Base-by-base conservation (phyloP, 768 basidiomycete genomes). In the Fomitopsis serialis region DNA sequence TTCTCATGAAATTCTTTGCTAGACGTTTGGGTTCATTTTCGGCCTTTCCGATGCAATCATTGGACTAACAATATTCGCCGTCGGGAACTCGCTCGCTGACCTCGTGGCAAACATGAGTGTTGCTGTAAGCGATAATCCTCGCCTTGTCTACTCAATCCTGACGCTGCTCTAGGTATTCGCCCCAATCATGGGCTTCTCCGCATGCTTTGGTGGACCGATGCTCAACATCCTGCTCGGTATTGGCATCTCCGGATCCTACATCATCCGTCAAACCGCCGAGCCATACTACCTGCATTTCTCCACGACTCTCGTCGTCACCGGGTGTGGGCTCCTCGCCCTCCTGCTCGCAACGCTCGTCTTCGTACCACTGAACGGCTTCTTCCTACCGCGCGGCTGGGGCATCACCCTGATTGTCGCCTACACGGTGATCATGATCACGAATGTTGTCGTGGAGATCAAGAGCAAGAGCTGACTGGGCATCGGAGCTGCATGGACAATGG, bases 41-140 rank as follows among this genome's bases (percentile, higher is more conserved):
- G 96, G 95, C 2, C 77, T 99, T 23, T 97, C 94, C 15, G 95
- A 98, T 64, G 94, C 97, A 42, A 96, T 99, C 65, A 90, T 99
- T 53, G 96, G 96, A 12, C 72, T 99, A 40, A 98, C 96, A 1
- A 88, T 99, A 54, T 99, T 99, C 58, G 97, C 96, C 1, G 79
- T 98, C 25, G 96, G 97, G 23, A 98, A 98, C 68, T 96, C 92
- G 13, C 78, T 97, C 4, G 96, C 95, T 0, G 97, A 99, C 70
- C 80, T 98, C 21, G 95, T 99, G 6, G 96, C 97, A 21, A 98
- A 98, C 70, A 90, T 92, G 75, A 93, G 89, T 49, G 92, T 98
- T 10, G 96, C 96, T 21, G 89, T 83, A 71, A 51, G 82, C 75
- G 12, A n/a, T n/a, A n/a, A 2, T 2, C 40, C 54, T 47, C 7